Percentiles rank a stretch among this genome's conserved stretches.
Conservation (phyloP, 2,329 filamentous ascomycete genomes). For the Alternaria sp. region DNA sequence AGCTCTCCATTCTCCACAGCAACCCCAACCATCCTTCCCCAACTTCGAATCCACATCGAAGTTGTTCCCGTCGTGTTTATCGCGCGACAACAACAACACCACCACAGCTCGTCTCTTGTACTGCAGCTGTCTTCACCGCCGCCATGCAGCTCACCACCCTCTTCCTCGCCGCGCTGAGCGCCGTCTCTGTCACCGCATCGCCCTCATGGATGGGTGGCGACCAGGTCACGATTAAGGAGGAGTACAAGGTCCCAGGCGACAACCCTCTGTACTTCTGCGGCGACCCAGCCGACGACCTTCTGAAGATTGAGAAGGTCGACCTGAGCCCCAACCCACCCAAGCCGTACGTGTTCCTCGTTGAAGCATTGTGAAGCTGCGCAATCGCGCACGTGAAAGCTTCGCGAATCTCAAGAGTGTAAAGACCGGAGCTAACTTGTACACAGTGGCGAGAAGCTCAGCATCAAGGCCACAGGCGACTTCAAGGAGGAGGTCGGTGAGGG, state of each 20-base stretch:
- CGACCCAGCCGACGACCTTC: conserved; percentile 71
- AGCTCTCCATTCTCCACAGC: conserved; percentile 8
- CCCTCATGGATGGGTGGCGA: conserved; percentile 51
- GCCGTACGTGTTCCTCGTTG: conserved; percentile 68
- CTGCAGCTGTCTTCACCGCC: conserved; percentile 2
- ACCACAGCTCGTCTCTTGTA: neutral
- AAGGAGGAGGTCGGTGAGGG: conserved; percentile 75
- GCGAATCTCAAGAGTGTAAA: neutral
- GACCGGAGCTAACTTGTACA: conserved; percentile 3
- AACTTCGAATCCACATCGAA: neutral
- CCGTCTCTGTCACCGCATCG: conserved; percentile 49
- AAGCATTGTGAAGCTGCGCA: neutral
- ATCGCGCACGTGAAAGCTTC: neutral
- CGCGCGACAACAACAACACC: neutral
- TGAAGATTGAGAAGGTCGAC: conserved; percentile 80
- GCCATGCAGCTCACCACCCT: conserved; percentile 45
- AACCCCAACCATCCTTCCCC: neutral
- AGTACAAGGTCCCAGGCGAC: conserved; percentile 76
- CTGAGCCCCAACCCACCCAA: conserved; percentile 83
- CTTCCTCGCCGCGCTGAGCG: conserved; percentile 52
- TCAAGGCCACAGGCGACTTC: conserved; percentile 80
- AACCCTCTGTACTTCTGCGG: conserved; percentile 84
- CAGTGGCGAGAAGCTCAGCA: conserved; percentile 79
- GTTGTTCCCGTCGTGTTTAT: neutral
- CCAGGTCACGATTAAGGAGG: conserved; percentile 58